Conservation (phyloP, 2,329 filamentous ascomycete genomes). For the Beauveria medogensis region DNA sequence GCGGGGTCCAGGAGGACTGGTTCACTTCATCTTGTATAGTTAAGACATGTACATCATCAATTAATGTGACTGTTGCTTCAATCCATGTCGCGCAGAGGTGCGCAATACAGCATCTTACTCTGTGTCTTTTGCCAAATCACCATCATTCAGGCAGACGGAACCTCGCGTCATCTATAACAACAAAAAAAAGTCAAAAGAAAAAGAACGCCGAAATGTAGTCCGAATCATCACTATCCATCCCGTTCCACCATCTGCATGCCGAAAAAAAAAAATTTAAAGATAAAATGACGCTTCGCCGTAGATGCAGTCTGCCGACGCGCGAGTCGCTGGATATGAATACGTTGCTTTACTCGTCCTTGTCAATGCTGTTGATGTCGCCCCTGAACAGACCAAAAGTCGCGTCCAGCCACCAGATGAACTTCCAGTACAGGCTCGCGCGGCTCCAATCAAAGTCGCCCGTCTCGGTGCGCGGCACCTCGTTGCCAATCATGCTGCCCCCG, state of each 20-base stretch:
- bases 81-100: neutral
- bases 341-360: conserved; percentile 46
- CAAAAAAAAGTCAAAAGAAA: neutral
- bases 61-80: neutral
- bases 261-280: neutral
- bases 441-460: conserved; percentile 72
- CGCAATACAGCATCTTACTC: neutral
- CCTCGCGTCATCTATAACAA: neutral
- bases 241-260: neutral
- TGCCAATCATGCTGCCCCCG: conserved; percentile 64
- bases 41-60: conserved; percentile 6
- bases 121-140: neutral
- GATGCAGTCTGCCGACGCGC: neutral
- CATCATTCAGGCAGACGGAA: neutral
- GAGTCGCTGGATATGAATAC: neutral
- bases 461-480: conserved; percentile 64
- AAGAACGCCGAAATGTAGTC: conserved; percentile 1
- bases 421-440: conserved; percentile 59
- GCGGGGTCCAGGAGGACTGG: neutral
- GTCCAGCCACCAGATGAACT: conserved; percentile 56
- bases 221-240: neutral
- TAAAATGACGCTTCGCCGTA: neutral
- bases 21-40: conserved; percentile 8
- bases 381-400: conserved; percentile 49
- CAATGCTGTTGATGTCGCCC: conserved; percentile 47